These are phyloP conservation scores for Leccinum disarticulatum DNA, from an alignment of 768 basidiomycete species.

Conservation along the genomic window DNA sequence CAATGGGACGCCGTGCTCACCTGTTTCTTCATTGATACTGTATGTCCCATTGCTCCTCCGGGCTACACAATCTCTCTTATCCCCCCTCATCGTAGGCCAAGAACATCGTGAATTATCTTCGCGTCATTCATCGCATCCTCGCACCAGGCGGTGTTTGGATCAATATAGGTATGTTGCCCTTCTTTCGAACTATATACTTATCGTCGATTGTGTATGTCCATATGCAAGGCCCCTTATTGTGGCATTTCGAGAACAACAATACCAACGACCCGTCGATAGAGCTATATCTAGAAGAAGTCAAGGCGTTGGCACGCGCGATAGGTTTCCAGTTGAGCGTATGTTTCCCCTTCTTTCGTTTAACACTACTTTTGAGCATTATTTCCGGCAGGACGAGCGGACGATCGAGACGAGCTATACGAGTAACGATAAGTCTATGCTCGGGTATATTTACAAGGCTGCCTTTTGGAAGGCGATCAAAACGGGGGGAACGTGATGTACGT, in stretches of 20 bases:
- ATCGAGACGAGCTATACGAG: slow-evolving; percentile 87
- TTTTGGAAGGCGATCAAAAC: no score
- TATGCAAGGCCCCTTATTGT: slow-evolving; percentile 74
- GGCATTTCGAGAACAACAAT: slow-evolving; percentile 94
- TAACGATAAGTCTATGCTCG: slow-evolving; percentile 77
- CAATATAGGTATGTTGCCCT: slow-evolving; percentile 53
- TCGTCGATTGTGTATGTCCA: background rate
- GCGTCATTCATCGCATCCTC: slow-evolving; percentile 78
- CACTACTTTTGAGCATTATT: background rate
- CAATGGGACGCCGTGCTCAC: slow-evolving; percentile 89
- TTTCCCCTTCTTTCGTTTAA: background rate
- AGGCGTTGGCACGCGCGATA: slow-evolving; percentile 63
- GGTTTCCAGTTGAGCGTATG: slow-evolving; percentile 84
- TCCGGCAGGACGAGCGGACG: slow-evolving; percentile 70
- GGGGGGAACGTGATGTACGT: no score
- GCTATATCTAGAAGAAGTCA: slow-evolving; percentile 63
- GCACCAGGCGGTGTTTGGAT: slow-evolving; percentile 90
- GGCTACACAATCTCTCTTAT: no score
- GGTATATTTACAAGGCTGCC: slow-evolving; percentile 78
- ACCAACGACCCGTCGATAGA: slow-evolving; percentile 83
- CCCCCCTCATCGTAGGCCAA: slow-evolving; percentile 58
- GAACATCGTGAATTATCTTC: slow-evolving; percentile 88
- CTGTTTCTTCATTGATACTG: slow-evolving; percentile 97
- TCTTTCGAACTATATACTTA: background rate
- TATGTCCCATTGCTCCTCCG: slow-evolving; percentile 32